A percentile compares a stretch with the other conserved stretches of the same genome.
These are phyloP conservation scores for Backusella mclennaniae DNA, from an alignment of 192 early-diverging fungal genomes.

Conservation along the genomic window DNA sequence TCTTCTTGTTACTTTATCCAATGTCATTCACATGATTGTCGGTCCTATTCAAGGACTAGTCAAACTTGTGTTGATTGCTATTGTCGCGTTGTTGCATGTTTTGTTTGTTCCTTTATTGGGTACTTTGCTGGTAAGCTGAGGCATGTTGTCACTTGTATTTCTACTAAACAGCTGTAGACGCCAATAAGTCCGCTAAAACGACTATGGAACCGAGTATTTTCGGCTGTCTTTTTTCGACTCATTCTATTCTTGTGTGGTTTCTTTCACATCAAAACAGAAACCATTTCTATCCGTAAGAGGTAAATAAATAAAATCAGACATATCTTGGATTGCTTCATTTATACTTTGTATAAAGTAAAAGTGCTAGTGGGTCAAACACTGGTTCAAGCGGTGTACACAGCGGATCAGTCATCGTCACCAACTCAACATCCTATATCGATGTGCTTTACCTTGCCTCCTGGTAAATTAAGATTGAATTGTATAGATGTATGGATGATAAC, in stretches of 20 bases:
- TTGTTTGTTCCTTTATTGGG: constrained; percentile 45
- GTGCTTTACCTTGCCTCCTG: constrained; percentile 67
- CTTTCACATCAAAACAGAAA: constrained; percentile 64
- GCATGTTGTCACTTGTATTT: not conserved
- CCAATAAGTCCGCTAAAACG: constrained; percentile 31
- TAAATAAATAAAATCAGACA: constrained; percentile 18
- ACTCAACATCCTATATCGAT: constrained; percentile 85
- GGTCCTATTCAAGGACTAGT: constrained; percentile 45
- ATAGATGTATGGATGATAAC: not conserved
- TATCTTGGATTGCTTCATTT: not conserved
- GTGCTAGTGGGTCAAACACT: constrained; percentile 30
- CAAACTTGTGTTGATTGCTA: constrained; percentile 35
- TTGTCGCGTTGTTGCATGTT: constrained; percentile 42
- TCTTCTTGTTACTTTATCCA: constrained; percentile 27
- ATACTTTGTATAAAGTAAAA: not conserved
- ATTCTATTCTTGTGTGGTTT: constrained; percentile 73
- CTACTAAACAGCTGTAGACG: not conserved
- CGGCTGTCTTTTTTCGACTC: constrained; percentile 47
- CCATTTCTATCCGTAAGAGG: constrained; percentile 67
- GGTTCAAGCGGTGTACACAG: constrained; percentile 29
- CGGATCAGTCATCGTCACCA: constrained; percentile 79
- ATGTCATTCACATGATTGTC: constrained; percentile 39
- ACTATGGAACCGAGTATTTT: constrained; percentile 37
- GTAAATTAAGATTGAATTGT: constrained; percentile 43
- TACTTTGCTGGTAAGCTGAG: constrained; percentile 38